A percentile compares a stretch with the other conserved stretches of the same genome.
Evolutionary conservation across 768 basidiomycete species (phyloP).

Genomic region (Gymnopilus junonius): DNA sequence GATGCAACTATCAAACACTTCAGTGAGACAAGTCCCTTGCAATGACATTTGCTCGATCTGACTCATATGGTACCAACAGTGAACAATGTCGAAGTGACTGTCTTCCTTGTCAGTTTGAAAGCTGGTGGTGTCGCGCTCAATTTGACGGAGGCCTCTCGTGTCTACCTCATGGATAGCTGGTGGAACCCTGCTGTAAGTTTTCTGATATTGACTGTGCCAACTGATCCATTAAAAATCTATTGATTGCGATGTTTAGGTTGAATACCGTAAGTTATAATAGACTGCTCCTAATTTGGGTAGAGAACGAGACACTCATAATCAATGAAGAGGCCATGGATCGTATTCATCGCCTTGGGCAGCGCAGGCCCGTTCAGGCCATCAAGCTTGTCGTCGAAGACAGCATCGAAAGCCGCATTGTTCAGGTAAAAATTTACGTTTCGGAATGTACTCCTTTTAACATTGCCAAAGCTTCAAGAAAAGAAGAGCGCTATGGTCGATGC

Average conservation of each 20-base stretch:
- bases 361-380: conserved; percentile 89
- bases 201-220: not conserved
- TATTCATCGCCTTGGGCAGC: conserved; percentile 95
- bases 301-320: not conserved
- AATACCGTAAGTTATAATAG: conserved; percentile 71
- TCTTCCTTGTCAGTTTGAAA: conserved; percentile 97
- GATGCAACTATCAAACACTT: conserved; percentile 96
- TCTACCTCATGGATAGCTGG: conserved; percentile 98
- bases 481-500: conserved; percentile 95
- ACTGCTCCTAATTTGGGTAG: not conserved
- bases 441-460: not conserved
- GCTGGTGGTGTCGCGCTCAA: conserved; percentile 95
- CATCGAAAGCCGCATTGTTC: conserved; percentile 94
- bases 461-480: conserved; percentile 84
- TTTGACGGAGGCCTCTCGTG: conserved; percentile 88
- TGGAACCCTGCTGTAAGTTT: conserved; percentile 91
- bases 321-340: conserved; percentile 92
- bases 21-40: conserved; percentile 53
- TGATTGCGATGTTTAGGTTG: conserved; percentile 55
- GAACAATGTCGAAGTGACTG: conserved; percentile 92
- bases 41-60: not conserved
- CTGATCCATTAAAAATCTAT: not conserved
- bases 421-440: conserved; percentile 44
- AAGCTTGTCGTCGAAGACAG: conserved; percentile 96
- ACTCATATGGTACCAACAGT: conserved; percentile 45